Base-by-base conservation (phyloP, 2,329 filamentous ascomycete species). In the Fonsecaea pedrosoi region DNA sequence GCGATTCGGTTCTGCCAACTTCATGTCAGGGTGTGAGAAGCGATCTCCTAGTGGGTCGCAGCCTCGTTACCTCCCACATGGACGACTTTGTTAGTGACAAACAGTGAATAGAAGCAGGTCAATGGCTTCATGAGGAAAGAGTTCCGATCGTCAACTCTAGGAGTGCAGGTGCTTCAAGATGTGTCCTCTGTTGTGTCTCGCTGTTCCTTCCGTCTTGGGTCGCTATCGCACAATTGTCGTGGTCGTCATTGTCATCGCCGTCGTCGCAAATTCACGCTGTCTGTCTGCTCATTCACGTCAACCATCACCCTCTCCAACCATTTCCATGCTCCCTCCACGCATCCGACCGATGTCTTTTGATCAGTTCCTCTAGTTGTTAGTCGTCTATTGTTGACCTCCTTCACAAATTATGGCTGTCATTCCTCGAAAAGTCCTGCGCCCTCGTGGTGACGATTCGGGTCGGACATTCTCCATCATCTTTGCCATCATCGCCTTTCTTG, bases 381-480 rank as follows among this genome's bases (percentile, higher is more conserved):
- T 50, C 21, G 7, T 12, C 8, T 9, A 15, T 25, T 40, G 21
- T n/a, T 54, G 48, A 38, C 32, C 59, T 9, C n/a, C 9, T 32
- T 45, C 30, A 59, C 32, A 48, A 38, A 25, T 3, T 15, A 70
- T 68, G 66, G 42, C 60, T 34, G 25, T 58, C 30, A 32, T 64
- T 7, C 50, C 55, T 62, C 12, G n/a, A n/a, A 53, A 66, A 40
- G 32, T 45, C 32, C 40, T 70, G 38, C 45, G 63, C 13, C 57
- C 50, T 35, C 68, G 69, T 32, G 56, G 38, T 48, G 53, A 62
- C 38, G 54, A 56, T 9, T 37, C 60, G 9, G 60, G 65, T 18
- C 50, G 58, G n/a, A 66, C 61, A 7, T 64, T 70, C 64, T 54
- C 64, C 25, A 65, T 69, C 58, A 57, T 67, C 53, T 70, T 73